phyloP scores from a whole-genome alignment of 352 stramenopile genomes.

The Pythium brachiatum region DNA sequence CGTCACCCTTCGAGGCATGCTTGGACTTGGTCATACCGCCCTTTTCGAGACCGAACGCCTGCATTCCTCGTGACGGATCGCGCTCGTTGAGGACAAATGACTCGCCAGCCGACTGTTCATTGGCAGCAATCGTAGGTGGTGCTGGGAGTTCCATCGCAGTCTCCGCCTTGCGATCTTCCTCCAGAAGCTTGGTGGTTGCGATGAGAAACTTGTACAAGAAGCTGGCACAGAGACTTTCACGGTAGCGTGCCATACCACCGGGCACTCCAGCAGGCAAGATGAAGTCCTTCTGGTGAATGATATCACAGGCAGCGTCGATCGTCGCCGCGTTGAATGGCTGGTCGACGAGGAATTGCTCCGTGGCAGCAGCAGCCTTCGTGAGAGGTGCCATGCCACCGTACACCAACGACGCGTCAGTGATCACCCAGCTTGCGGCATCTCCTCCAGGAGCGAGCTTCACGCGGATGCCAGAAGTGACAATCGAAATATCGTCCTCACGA shows the following conservation, averaged over 20 bases:
- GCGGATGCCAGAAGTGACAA: constrained; percentile 94
- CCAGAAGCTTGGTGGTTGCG: constrained; percentile 53
- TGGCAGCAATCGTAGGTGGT: constrained; percentile 32
- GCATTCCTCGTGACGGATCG: constrained; percentile 48
- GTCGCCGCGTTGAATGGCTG: constrained; percentile 77
- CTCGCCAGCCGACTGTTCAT: constrained; percentile 44
- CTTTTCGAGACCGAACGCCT: constrained; percentile 57
- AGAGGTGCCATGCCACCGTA: constrained; percentile 74
- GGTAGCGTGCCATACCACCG: constrained; percentile 94
- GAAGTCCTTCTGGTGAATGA: constrained; percentile 87
- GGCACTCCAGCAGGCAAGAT: constrained; percentile 89
- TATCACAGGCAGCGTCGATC: constrained; percentile 79
- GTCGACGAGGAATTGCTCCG: constrained; percentile 71
- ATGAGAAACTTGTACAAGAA: constrained; percentile 97
- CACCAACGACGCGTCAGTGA: constrained; percentile 51
- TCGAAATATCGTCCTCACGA: constrained; percentile 97
- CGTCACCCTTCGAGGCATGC: constrained; percentile 22
- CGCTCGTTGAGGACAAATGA: constrained; percentile 63
- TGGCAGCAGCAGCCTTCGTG: constrained; percentile 51
- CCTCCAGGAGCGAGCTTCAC: constrained; percentile 49
- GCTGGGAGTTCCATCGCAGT: constrained; percentile 21
- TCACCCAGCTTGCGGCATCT: constrained; percentile 62
- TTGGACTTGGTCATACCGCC: constrained; percentile 68
- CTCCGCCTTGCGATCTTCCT: constrained; percentile 31
- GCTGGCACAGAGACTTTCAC: constrained; percentile 91